A percentile compares a stretch with the other conserved stretches of the same genome.
phyloP scores from a whole-genome alignment of 768 basidiomycete genomes.

The Scleroderma bovista region DNA sequence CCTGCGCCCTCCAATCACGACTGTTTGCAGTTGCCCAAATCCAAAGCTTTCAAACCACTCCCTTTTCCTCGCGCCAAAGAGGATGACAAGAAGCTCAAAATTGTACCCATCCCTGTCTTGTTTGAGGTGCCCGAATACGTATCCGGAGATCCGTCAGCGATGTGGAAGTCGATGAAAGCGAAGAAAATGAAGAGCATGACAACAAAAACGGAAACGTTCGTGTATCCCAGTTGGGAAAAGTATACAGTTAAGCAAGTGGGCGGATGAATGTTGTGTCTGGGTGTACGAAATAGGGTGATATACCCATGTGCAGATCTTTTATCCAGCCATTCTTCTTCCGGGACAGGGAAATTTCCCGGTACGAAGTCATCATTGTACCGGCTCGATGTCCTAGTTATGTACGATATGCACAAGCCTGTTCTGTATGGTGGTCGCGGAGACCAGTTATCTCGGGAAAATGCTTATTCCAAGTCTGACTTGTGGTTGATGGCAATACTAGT shows the following conservation, averaged over 20 bases:
- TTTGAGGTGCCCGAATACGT: slow-evolving; percentile 29
- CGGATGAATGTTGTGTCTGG: slow-evolving; percentile 6
- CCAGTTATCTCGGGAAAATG: too few species aligned
- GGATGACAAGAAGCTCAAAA: slow-evolving; percentile 52
- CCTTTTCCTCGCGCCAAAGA: slow-evolving; percentile 48
- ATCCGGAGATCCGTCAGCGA: slow-evolving; percentile 15
- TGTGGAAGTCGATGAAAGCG: slow-evolving; percentile 24
- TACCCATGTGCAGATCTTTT: too few species aligned
- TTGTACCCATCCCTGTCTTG: slow-evolving; percentile 41
- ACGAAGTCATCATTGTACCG: too few species aligned
- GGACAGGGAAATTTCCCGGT: too few species aligned
- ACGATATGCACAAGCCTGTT: too few species aligned
- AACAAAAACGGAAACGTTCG: slow-evolving; percentile 39
- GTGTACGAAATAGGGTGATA: too few species aligned
- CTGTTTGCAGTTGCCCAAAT: slow-evolving; percentile 34
- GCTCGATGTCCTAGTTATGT: too few species aligned
- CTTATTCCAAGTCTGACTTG: too few species aligned
- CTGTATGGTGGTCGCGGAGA: too few species aligned
- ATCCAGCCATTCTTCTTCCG: too few species aligned
- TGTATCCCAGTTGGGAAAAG: slow-evolving; percentile 62
- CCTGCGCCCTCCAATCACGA: slow-evolving; percentile 19
- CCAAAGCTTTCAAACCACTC: slow-evolving; percentile 39
- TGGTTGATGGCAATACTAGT: too few species aligned
- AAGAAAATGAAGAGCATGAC: slow-evolving; percentile 24
- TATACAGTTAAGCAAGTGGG: slow-evolving; percentile 45